phyloP scores from a whole-genome alignment of 202 grass and related monocot genomes.

The Setaria italica region DNA sequence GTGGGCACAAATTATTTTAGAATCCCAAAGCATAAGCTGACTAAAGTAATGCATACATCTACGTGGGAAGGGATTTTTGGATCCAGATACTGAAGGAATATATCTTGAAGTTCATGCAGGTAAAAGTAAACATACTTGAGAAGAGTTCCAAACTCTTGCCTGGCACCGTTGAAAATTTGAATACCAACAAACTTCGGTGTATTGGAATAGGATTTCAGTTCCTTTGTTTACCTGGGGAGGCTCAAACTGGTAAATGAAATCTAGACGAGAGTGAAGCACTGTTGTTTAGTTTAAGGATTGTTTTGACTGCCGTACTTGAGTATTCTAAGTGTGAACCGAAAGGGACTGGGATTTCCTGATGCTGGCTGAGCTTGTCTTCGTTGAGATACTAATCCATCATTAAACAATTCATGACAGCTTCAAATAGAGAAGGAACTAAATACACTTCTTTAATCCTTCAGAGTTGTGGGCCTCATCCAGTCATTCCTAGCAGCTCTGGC shows the following conservation, averaged over 20 bases:
- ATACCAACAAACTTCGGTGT: slow-evolving; percentile 14
- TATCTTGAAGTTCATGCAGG: slow-evolving; percentile 35
- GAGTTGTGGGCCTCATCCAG: slow-evolving; percentile 27
- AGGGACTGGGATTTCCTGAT: slow-evolving; percentile 36
- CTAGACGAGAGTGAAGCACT: slow-evolving; percentile 17
- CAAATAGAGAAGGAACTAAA: slow-evolving; percentile 55
- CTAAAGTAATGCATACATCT: slow-evolving; percentile 9
- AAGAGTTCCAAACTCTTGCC: slow-evolving; percentile 8
- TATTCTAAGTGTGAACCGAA: slow-evolving; percentile 59
- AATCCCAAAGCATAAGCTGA: slow-evolving; percentile 33
- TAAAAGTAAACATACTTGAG: not conserved
- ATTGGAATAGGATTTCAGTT: slow-evolving; percentile 9
- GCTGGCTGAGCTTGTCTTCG: slow-evolving; percentile 45
- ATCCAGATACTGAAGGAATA: slow-evolving; percentile 36
- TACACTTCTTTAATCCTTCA: slow-evolving; percentile 39
- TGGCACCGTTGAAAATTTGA: slow-evolving; percentile 1
- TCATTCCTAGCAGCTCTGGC: slow-evolving; percentile 22
- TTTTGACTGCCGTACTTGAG: slow-evolving; percentile 49
- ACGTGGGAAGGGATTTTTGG: slow-evolving; percentile 21
- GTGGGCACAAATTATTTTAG: slow-evolving; percentile 13
- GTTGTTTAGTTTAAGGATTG: slow-evolving; percentile 46
- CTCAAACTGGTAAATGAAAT: slow-evolving; percentile 38
- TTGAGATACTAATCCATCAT: slow-evolving; percentile 51
- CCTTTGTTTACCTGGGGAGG: slow-evolving; percentile 33
- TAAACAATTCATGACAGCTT: slow-evolving; percentile 63